Evolutionary conservation across 2,329 filamentous ascomycete genomes (phyloP).

Genomic region (Mycosphaerella sp.): DNA sequence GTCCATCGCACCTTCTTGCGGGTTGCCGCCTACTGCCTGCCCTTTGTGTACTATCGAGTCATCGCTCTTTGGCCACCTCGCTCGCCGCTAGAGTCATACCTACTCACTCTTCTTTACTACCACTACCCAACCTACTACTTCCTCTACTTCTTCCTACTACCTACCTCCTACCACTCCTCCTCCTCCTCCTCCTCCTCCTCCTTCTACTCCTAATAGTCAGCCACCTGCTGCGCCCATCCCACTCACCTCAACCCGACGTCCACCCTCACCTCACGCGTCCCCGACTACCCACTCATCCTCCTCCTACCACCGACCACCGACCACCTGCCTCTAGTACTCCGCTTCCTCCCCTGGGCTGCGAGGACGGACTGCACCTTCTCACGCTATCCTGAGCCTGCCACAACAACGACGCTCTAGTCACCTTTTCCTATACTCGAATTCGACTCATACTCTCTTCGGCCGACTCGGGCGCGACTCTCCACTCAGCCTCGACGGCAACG

Average conservation of each 20-base stretch:
- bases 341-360: conserved; percentile 13
- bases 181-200: too few relatives aligned
- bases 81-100: conserved; percentile 6
- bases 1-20: neutral
- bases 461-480: conserved; percentile 6
- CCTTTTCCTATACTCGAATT: neutral
- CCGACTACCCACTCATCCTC: neutral
- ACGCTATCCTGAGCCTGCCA: conserved; percentile 15
- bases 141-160: neutral
- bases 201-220: too few relatives aligned
- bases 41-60: conserved; percentile 1
- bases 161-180: too few relatives aligned
- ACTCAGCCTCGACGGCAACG: conserved; percentile 20
- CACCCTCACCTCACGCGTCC: neutral
- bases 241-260: neutral
- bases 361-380: conserved; percentile 13
- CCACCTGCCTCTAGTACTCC: neutral
- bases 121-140: neutral
- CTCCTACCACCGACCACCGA: neutral
- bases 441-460: conserved; percentile 1
- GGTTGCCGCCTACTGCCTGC: conserved; percentile 4
- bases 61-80: neutral
- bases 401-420: conserved; percentile 3
- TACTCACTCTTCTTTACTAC: too few relatives aligned
- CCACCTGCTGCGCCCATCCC: neutral